Evolutionary conservation across 805 yeast genomes (phyloP).

Genomic region (Candida verbasci): DNA sequence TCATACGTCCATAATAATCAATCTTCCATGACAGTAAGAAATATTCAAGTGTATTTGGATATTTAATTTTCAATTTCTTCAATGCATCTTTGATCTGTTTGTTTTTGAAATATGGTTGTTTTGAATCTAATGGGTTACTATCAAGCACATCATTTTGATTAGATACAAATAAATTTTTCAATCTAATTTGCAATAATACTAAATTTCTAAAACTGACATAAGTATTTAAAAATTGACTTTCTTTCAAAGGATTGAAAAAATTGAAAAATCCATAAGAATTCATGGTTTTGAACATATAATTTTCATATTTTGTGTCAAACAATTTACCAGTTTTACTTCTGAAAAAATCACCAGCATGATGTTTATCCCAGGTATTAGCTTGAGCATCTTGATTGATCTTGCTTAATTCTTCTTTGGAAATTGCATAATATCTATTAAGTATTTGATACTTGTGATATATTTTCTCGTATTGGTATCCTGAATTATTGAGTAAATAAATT

Average conservation of each 20-base stretch:
- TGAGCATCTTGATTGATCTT: conserved; percentile 3
- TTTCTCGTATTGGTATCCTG: background rate
- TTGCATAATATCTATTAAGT: conserved; percentile 1
- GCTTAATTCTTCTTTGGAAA: background rate
- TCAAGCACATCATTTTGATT: background rate
- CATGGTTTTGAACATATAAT: conserved; percentile 6
- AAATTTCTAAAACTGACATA: conserved; percentile 1
- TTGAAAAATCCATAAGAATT: conserved; percentile 4
- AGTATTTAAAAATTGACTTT: conserved; percentile 1
- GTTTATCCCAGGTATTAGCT: conserved; percentile 1
- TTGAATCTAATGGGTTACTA: background rate
- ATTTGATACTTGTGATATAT: conserved; percentile 4
- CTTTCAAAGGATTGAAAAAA: conserved; percentile 8
- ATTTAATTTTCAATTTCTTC: background rate
- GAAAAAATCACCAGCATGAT: conserved; percentile 3
- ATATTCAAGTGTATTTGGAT: conserved; percentile 1
- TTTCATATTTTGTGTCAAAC: conserved; percentile 2
- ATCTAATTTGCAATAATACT: conserved; percentile 1
- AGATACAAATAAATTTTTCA: conserved; percentile 1
- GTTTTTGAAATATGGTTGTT: background rate
- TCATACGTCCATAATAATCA: conserved; percentile 3
- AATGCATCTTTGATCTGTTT: background rate
- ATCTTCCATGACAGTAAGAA: conserved; percentile 2
- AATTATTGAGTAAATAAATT: conserved; percentile 1
- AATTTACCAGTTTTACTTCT: conserved; percentile 5